Percentiles rank a stretch among this genome's conserved stretches.
Evolutionary conservation across 495 filamentous ascomycete genomes (phyloP).

Genomic region (Podospora anserina): DNA sequence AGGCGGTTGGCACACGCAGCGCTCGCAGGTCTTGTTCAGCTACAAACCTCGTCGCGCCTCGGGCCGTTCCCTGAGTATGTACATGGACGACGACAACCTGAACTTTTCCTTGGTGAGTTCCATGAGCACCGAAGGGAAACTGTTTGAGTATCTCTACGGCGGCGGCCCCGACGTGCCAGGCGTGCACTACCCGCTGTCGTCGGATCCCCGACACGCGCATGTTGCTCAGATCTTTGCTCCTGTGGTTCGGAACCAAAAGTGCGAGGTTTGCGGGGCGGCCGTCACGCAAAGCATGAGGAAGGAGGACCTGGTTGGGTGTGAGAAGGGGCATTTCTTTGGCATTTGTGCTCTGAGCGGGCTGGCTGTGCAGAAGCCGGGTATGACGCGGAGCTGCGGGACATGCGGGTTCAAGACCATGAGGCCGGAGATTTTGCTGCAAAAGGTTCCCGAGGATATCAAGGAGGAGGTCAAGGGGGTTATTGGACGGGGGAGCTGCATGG

Average conservation of each 20-base stretch:
- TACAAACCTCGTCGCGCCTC: conserved; percentile 20
- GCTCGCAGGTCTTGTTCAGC: conserved; percentile 42
- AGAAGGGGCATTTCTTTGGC: conserved; percentile 32
- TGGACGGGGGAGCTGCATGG: conserved; percentile 38
- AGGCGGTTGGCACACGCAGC: conserved; percentile 42
- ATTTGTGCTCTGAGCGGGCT: conserved; percentile 45
- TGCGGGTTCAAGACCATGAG: conserved; percentile 43
- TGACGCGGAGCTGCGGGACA: conserved; percentile 42
- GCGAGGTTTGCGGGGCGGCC: conserved; percentile 37
- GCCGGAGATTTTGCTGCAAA: conserved; percentile 29
- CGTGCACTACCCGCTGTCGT: conserved; percentile 18
- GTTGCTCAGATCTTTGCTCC: conserved; percentile 27
- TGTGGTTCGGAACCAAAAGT: conserved; percentile 30
- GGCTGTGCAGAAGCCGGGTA: conserved; percentile 42
- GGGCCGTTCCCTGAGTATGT: not conserved
- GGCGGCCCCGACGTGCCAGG: conserved; percentile 41
- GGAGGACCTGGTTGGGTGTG: conserved; percentile 27
- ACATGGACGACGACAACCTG: not conserved
- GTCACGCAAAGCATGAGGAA: conserved; percentile 26
- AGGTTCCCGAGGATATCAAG: conserved; percentile 19
- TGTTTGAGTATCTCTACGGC: conserved; percentile 51
- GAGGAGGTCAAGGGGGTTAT: conserved; percentile 29
- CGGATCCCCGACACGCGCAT: conserved; percentile 6
- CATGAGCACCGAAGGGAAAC: conserved; percentile 42
- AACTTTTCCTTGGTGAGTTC: not conserved